phyloP scores from a whole-genome alignment of 2,329 filamentous ascomycete genomes.

The Aspergillus awamori region DNA sequence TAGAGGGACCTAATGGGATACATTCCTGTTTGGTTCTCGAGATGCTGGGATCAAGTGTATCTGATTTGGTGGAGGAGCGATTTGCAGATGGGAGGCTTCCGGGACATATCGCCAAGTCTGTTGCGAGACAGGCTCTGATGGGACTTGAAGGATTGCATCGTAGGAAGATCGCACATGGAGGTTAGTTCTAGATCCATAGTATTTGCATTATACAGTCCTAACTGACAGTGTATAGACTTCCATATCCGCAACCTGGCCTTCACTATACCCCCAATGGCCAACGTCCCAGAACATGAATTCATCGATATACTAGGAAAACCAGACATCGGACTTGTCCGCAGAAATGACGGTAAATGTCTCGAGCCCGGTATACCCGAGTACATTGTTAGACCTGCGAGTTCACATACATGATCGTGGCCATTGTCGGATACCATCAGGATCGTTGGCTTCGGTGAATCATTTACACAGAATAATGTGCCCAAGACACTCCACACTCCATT shows the following conservation, averaged over 20 bases:
- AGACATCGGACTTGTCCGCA: constrained; percentile 28
- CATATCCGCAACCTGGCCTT: constrained; percentile 35
- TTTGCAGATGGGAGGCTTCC: constrained; percentile 43
- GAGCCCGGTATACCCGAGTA: constrained; percentile 28
- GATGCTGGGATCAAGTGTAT: constrained; percentile 45
- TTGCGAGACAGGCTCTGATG: constrained; percentile 45
- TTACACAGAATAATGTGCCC: constrained; percentile 27
- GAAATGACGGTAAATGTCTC: constrained; percentile 26
- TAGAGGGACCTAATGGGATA: constrained; percentile 48
- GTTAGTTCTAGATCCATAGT: constrained; percentile 19
- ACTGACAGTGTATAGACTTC: constrained; percentile 28
- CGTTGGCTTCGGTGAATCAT: constrained; percentile 47
- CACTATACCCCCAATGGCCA: constrained; percentile 19
- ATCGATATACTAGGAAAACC: constrained; percentile 29
- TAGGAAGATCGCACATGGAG: constrained; percentile 46
- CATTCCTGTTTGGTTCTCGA: constrained; percentile 51
- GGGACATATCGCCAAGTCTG: constrained; percentile 44
- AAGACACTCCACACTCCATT: constrained; percentile 39
- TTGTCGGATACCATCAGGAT: constrained; percentile 30
- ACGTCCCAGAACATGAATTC: constrained; percentile 23
- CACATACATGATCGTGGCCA: constrained; percentile 16
- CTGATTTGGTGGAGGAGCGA: constrained; percentile 39
- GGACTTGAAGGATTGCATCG: constrained; percentile 45
- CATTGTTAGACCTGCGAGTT: constrained; percentile 26
- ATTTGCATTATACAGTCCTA: constrained; percentile 16